phyloP scores from a whole-genome alignment of 192 early-diverging fungal species.

The Coemansia sp. region DNA sequence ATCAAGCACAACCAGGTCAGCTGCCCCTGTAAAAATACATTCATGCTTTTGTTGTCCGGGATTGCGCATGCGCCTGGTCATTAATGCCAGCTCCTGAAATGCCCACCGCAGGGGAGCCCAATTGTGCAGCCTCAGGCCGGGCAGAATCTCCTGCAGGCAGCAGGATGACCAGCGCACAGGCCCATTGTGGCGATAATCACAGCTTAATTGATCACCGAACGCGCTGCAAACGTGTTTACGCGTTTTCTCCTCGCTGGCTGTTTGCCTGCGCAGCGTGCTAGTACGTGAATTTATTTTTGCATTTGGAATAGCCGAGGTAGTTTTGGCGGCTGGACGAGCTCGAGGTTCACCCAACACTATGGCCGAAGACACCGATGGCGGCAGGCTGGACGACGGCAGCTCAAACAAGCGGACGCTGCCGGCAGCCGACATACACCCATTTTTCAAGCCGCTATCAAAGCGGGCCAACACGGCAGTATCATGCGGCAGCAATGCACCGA shows the following conservation, averaged over 20 bases:
- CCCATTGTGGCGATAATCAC: background rate
- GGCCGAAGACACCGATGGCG: background rate
- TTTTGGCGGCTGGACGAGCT: background rate
- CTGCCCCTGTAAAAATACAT: background rate
- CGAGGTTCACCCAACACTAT: background rate
- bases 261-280: background rate
- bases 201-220: background rate
- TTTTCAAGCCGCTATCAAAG: slow-evolving; percentile 35
- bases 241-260: background rate
- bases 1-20: no score
- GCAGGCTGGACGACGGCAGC: background rate
- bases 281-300: background rate
- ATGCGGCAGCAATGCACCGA: background rate
- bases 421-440: slow-evolving; percentile 15
- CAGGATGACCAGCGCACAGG: background rate
- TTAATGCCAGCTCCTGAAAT: background rate
- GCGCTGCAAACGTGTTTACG: background rate
- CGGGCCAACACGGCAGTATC: slow-evolving; percentile 4
- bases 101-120: no score
- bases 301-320: background rate
- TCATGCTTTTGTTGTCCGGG: background rate
- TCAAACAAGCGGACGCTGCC: background rate
- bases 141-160: background rate
- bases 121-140: no score
- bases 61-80: background rate